phyloP scores from a whole-genome alignment of 1,284 basidiomycete species.

The Retiboletus flavoniger region DNA sequence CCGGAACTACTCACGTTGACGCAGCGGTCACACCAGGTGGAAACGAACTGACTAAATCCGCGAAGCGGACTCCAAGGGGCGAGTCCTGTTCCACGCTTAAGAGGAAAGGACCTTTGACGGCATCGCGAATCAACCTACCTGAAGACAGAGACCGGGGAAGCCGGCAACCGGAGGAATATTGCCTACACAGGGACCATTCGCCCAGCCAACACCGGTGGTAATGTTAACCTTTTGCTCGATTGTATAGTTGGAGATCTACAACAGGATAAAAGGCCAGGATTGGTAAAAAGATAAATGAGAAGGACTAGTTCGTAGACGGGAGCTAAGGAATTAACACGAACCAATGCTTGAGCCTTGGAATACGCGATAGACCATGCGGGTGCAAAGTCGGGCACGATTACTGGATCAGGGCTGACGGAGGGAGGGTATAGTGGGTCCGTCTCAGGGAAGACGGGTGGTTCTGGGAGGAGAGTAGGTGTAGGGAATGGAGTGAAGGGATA shows the following conservation, averaged over 20 bases:
- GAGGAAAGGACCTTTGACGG: not conserved
- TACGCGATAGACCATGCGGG: constrained; percentile 43
- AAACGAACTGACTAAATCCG: constrained; percentile 44
- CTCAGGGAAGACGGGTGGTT: constrained; percentile 31
- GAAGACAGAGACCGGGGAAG: constrained; percentile 35
- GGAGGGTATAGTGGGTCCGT: constrained; percentile 33
- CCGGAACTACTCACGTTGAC: constrained; percentile 43
- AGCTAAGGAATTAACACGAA: constrained; percentile 15
- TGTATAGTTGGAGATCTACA: constrained; percentile 35
- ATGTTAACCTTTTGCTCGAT: constrained; percentile 45
- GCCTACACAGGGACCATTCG: constrained; percentile 42
- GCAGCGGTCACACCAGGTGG: constrained; percentile 56
- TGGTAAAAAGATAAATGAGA: not conserved
- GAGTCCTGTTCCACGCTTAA: constrained; percentile 40
- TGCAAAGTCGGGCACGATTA: constrained; percentile 44
- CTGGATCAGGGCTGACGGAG: constrained; percentile 28
- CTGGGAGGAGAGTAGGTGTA: constrained; percentile 30
- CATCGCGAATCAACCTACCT: constrained; percentile 14
- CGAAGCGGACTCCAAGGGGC: constrained; percentile 48
- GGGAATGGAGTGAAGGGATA: constrained; percentile 32
- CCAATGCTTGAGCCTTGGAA: constrained; percentile 37
- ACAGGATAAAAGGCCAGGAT: not conserved
- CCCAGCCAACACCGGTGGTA: constrained; percentile 42
- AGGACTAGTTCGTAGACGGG: no score
- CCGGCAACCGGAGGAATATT: constrained; percentile 37